Base-by-base conservation (phyloP, 225 moss, liverwort and hornwort species). In the Rhytidiadelphus loreus region DNA sequence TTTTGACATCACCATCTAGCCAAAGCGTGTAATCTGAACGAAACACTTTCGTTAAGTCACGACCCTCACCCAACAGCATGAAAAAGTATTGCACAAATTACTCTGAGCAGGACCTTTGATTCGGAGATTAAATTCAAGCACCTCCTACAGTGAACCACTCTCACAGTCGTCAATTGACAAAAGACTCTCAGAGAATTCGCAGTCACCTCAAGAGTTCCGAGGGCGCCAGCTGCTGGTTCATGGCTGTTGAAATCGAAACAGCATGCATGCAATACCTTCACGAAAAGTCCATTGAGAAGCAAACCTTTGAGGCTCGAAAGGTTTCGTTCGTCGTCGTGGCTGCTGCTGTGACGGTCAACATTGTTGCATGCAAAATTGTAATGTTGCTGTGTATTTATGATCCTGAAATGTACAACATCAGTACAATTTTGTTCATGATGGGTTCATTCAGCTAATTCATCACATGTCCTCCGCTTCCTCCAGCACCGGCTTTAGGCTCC, bases 391-490 rank as follows among this genome's bases (percentile, higher is more conserved):
- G 68, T 68, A 5, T n/a, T n/a, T n/a, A 68, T 68, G n/a, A 68
- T 66, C 66, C 21, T n/a, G n/a, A n/a, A 66, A 11, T 66, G n/a
- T 68, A 41, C 69, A 69, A 39, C 70, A 15, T 41, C 26, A 70
- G 26, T 70, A 26, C 41, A 26, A 70, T 43, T 25, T 26, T 15
- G 41, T 70, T 43, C 43, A 70, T 15, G 26, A 43, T 25, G 70
- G 24, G 15, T 43, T 43, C 25, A 12, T 23, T 71, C 43, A 71
- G 26, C 72, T 3, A 16, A 16, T 70, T 41, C 41, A 8, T 70
- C 98, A 95, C 92, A 96, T 89, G 85, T 98, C 98, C 89, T 96
- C 95, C 13, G 93, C 84, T 88, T 96, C 95, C 90, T 98, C 95
- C 62, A 96, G 92, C 39, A 98, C 81, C 88, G 97, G 91, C 95